A percentile compares a stretch with the other conserved stretches of the same genome.
phyloP scores from a whole-genome alignment of 352 stramenopile genomes.

The Phytophthora ramorum region DNA sequence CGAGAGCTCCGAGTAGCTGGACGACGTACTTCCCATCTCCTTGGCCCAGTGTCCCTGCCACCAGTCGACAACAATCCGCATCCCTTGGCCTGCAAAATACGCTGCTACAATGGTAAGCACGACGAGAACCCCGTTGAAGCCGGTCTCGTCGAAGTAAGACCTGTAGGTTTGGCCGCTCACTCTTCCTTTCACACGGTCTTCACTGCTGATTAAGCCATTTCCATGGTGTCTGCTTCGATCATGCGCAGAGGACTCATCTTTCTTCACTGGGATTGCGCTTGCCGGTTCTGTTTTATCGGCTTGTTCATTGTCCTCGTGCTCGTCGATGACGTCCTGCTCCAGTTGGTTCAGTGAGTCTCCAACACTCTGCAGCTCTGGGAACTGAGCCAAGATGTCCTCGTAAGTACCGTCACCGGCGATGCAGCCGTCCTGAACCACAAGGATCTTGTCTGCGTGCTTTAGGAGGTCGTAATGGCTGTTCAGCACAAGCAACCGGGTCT shows the following conservation, averaged over 20 bases:
- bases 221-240: constrained; percentile 13
- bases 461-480: constrained; percentile 46
- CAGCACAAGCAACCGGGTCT: constrained; percentile 87
- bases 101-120: constrained; percentile 26
- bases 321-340: constrained; percentile 35
- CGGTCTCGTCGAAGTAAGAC: constrained; percentile 47
- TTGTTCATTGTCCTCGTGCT: constrained; percentile 15
- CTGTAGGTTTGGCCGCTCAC: constrained; percentile 39
- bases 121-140: constrained; percentile 32
- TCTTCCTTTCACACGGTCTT: constrained; percentile 37
- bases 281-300: neutral
- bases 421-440: constrained; percentile 39
- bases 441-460: constrained; percentile 39
- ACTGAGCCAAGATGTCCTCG: constrained; percentile 25
- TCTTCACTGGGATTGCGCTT: constrained; percentile 1
- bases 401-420: constrained; percentile 36
- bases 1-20: constrained; percentile 45
- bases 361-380: constrained; percentile 35
- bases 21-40: constrained; percentile 24
- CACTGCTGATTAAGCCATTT: constrained; percentile 25
- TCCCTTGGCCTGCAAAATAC: constrained; percentile 25
- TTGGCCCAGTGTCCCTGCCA: constrained; percentile 47
- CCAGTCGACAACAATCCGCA: constrained; percentile 40
- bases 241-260: neutral
- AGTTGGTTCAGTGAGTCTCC: constrained; percentile 21